Evolutionary conservation across 2,329 filamentous ascomycete species (phyloP), one percentile per base, ranked within the genome.

Genomic region (Fusarium anthophilum): DNA sequence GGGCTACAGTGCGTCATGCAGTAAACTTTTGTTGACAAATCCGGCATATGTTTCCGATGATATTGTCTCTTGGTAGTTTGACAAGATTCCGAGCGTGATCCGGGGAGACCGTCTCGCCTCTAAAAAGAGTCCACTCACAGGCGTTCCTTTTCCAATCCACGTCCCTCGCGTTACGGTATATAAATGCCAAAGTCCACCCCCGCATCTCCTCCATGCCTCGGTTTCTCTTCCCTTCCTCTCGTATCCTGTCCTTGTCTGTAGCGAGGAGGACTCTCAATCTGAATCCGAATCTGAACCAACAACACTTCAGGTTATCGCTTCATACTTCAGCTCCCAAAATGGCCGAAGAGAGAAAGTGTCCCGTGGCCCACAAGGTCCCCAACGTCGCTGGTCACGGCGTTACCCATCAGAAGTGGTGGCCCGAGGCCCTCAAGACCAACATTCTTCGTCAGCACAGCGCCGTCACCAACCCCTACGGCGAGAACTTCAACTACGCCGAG

Each of bases 351-450:
- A 70, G 48, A 41, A 73, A 73, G 57, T 73, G 70, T 51, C 70
- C 70, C 57, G 48, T 73, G 24, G 65, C 53, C n/a, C 70, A 72
- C 56, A 59, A 35, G 47, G 57, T 73, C 45, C 48, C 65, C 60
- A 73, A 73, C 35, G 70, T 70, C 41, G 70, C 70, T 35, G 70
- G 70, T 48, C 69, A 69, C 37, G 70, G 69, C 50, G 70, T 69
- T 20, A 69, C 66, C 39, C 60, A 65, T 43, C 60, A 57, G 39
- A 55, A 73, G 57, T 73, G 70, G 70, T 73, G 70, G 70, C 70
- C 70, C 51, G 70, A 73, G 54, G 48, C 66, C 15, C 70, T 73
- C 57, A 73, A 73, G 70, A 73, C 70, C 22, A 73, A 73, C 57
- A 73, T 73, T 22, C 50, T 73, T 18, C 66, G 70, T 35, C 70